Evolutionary conservation across 371 early-diverging fungal species (phyloP), one percentile per base, ranked within the genome.

Genomic region (Mucor mucedo): DNA sequence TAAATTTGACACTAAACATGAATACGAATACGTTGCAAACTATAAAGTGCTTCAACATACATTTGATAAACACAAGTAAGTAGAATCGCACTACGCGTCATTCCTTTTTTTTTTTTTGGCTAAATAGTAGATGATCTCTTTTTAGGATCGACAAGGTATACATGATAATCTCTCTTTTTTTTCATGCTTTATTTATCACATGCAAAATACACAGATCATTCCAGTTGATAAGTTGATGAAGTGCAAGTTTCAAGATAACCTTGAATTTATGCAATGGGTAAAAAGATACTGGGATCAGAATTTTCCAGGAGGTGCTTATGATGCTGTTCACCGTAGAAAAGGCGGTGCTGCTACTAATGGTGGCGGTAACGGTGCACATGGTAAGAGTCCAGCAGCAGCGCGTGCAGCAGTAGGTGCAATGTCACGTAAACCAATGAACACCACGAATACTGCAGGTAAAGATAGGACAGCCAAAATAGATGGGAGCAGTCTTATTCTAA

Each of bases 221-320:
- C 50, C 50, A 42, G 93, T 93, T 4, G 91, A 95, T 35, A 75
- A 87, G 4, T 78, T 98, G 66, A 79, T 91, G 63, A 96, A 95
- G 70, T 93, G 94, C 78, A 93, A 91, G 67, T 92, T 97, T 75
- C 96, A 96, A 78, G 98, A 98, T 75, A 98, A 97, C 75, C 83
- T 98, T 59, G 97, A 96, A 80, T 95, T 98, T 69, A 67, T 95
- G 70, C 97, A 96, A 73, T 96, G 96, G 96, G 65, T 94, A 58
- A 96, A 93, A 63, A 83, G 84, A 75, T 95, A 72, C 66, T 95
- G 94, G 95, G 95, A 95, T 61, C 77, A 81, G 40, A 86, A 91
- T 65, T 91, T 73, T 60, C 91, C 95, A 4, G 93, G 94, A 13
- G 90, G 89, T 13, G 78, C 60, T 3, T 97, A 96, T 66, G 94